Evolutionary conservation across 805 yeast species (phyloP).

Genomic region (Jamesozyma rosinii): DNA sequence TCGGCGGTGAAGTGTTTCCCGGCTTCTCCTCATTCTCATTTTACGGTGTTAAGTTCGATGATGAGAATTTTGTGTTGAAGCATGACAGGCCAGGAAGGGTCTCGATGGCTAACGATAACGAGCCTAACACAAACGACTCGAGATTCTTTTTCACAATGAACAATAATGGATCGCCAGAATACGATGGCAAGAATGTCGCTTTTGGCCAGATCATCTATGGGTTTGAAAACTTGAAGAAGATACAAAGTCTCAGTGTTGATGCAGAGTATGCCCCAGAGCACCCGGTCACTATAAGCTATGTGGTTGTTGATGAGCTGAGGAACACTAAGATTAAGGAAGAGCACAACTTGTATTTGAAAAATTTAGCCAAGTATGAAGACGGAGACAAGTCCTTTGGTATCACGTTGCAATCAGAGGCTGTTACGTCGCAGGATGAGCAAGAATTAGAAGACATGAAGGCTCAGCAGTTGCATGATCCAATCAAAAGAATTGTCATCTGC

Average conservation of each 20-base stretch:
- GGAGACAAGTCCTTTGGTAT: slow-evolving; percentile 25
- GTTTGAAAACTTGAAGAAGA: slow-evolving; percentile 42
- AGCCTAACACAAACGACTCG: slow-evolving; percentile 53
- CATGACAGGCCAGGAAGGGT: slow-evolving; percentile 63
- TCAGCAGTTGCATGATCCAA: slow-evolving; percentile 14
- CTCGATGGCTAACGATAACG: slow-evolving; percentile 64
- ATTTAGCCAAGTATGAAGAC: slow-evolving; percentile 18
- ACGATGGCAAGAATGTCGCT: slow-evolving; percentile 61
- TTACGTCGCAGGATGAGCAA: slow-evolving; percentile 10
- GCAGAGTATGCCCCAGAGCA: slow-evolving; percentile 30
- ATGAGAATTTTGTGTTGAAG: slow-evolving; percentile 64
- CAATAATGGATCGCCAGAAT: slow-evolving; percentile 35
- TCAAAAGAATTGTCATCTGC: slow-evolving; percentile 13
- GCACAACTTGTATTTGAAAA: slow-evolving; percentile 19
- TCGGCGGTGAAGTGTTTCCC: slow-evolving; percentile 77
- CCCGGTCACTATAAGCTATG: slow-evolving; percentile 35
- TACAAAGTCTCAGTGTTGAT: slow-evolving; percentile 48
- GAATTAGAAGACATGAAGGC: slow-evolving; percentile 13
- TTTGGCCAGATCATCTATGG: slow-evolving; percentile 73
- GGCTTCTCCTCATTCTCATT: slow-evolving; percentile 75
- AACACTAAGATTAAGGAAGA: slow-evolving; percentile 12
- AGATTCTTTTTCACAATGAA: slow-evolving; percentile 63
- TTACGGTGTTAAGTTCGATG: slow-evolving; percentile 63
- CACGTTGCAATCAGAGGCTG: slow-evolving; percentile 10
- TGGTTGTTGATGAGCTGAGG: slow-evolving; percentile 25